Evolutionary conservation across 495 filamentous ascomycete genomes (phyloP), one percentile per base, ranked within the genome.

Genomic region (Talaromyces nanjingensis): DNA sequence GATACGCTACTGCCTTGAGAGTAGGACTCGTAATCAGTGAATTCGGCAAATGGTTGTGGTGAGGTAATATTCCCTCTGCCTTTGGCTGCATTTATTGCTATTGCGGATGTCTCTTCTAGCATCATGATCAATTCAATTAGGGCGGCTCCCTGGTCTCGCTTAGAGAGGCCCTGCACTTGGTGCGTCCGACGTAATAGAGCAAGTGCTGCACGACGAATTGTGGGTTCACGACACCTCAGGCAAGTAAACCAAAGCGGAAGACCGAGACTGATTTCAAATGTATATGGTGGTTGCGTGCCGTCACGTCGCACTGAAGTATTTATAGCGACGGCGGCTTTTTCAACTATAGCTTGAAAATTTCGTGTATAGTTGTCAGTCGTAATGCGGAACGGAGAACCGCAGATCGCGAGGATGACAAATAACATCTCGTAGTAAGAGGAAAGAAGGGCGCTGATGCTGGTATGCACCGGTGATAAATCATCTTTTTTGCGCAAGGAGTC

Each of bases 241-340:
- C 63, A 65, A 2, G 72, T 72, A 33, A 77, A 67, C 65, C 65
- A 75, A 6, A 79, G 67, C 4, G 77, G 75, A 6, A 76, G 53
- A 7, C 71, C 76, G 20, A 76, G 62, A 4, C 71, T 67, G 49
- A 74, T 65, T 18, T 76, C 76, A 64, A 76, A 76, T 18, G 76
- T 76, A 37, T 76, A 77, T 0, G 73, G 73, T n/a, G 72, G 67
- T 29, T 69, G 71, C 2, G 66, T 60, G 29, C 70, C 69, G 55
- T 75, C 66, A 1, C 64, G 39, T 47, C 61, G 57, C 0, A 39
- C 52, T 14, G 67, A 70, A 4, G 54, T 34, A 18, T 67, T 42
- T 1, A 76, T 62, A 24, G 62, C 62, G 11, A 69, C 63, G 8
- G 45, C 34, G 9, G 69, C 62, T 11, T 76, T 68, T 14, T 76